phyloP scores from a whole-genome alignment of 352 stramenopile genomes.

The Thalassiosira exigua region DNA sequence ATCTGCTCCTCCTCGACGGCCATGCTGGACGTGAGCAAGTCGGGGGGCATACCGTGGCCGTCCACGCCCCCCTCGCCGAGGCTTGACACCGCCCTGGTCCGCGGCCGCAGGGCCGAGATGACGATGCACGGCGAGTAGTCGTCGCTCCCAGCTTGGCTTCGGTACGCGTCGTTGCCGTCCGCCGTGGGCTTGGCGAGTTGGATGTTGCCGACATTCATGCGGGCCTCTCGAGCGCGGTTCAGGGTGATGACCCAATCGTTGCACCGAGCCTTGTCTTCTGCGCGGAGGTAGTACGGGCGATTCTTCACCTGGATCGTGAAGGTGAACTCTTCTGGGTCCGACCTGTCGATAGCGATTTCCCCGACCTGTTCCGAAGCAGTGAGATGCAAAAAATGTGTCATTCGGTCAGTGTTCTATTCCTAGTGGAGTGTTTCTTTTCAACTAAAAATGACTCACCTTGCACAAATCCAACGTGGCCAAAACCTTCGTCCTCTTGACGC shows the following conservation, averaged over 20 bases:
- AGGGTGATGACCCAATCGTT: constrained; percentile 85
- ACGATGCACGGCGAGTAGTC: constrained; percentile 73
- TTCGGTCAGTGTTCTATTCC: not conserved
- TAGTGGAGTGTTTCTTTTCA: not conserved
- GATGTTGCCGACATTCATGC: constrained; percentile 77
- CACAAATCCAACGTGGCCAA: constrained; percentile 73
- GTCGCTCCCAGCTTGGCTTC: constrained; percentile 47
- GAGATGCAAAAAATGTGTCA: not conserved
- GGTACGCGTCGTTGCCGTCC: constrained; percentile 43
- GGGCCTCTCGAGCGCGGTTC: constrained; percentile 78
- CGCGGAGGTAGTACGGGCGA: constrained; percentile 76
- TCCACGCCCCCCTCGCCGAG: constrained; percentile 13
- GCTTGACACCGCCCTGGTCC: constrained; percentile 64
- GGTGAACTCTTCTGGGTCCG: constrained; percentile 66
- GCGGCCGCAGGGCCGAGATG: constrained; percentile 70
- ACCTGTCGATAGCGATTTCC: constrained; percentile 65
- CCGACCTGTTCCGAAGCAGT: constrained; percentile 55
- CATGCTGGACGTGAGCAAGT: constrained; percentile 49
- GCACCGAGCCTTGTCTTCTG: constrained; percentile 70
- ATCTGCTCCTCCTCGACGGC: constrained; percentile 38
- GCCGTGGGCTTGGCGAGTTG: constrained; percentile 64
- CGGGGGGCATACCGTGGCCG: constrained; percentile 29
- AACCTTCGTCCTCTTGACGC: constrained; percentile 90
- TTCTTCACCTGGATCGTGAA: constrained; percentile 84
- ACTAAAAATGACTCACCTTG: constrained; percentile 43